phyloP scores from a whole-genome alignment of 495 filamentous ascomycete species.

The Penicillium antarcticum region DNA sequence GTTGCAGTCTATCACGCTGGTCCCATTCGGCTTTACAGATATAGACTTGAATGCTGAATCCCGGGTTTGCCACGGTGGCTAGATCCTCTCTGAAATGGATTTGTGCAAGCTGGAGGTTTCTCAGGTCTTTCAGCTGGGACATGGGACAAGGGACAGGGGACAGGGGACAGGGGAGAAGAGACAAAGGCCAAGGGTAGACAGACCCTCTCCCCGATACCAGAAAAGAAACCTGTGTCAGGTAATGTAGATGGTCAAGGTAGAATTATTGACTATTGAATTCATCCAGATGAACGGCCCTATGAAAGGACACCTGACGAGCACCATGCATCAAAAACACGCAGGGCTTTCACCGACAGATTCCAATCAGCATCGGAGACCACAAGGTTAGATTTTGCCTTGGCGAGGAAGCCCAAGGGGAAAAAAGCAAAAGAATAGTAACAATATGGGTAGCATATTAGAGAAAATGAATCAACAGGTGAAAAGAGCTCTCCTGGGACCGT shows the following conservation, averaged over 20 bases:
- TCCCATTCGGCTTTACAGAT: no score
- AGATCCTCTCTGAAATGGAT: background rate
- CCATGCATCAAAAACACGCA: background rate
- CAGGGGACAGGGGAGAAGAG: background rate
- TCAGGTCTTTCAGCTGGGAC: background rate
- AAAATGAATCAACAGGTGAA: background rate
- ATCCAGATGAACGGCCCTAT: background rate
- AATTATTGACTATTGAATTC: slow-evolving; percentile 5
- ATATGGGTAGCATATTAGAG: background rate
- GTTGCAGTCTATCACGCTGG: background rate
- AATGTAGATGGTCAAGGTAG: background rate
- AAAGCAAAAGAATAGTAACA: background rate
- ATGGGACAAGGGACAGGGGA: background rate
- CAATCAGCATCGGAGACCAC: background rate
- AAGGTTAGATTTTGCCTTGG: background rate
- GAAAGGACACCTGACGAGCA: background rate
- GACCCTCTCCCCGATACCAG: background rate
- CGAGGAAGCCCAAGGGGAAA: background rate
- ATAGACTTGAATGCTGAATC: background rate
- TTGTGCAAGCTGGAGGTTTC: background rate
- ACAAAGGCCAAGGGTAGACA: background rate
- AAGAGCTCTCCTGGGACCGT: background rate
- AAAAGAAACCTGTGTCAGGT: background rate
- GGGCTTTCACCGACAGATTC: background rate
- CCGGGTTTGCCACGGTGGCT: slow-evolving; percentile 1